These are phyloP conservation scores for Saksenaea vasiformis DNA, from an alignment of 371 early-diverging fungal species.

Conservation along the genomic window DNA sequence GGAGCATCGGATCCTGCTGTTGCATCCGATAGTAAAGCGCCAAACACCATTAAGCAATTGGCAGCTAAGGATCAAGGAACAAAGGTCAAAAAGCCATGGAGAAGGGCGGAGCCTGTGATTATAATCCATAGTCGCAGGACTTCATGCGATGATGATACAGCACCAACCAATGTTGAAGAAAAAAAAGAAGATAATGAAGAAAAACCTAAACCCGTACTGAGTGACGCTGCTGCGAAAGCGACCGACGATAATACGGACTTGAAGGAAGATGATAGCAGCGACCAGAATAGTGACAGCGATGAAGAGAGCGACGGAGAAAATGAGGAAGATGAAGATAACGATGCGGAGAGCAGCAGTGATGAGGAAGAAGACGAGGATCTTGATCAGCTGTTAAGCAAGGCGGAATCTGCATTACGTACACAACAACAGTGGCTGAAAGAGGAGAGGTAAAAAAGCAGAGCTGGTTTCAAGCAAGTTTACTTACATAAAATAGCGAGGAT, in stretches of 20 bases:
- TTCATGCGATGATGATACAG: background rate
- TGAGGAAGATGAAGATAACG: background rate
- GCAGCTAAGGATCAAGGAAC: background rate
- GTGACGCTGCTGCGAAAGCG: background rate
- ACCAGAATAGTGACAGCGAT: slow-evolving; percentile 7
- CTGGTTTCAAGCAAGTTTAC: slow-evolving; percentile 14
- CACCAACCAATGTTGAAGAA: background rate
- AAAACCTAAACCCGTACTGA: background rate
- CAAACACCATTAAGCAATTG: background rate
- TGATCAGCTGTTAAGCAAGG: slow-evolving; percentile 49
- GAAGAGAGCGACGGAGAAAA: slow-evolving; percentile 16
- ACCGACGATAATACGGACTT: background rate
- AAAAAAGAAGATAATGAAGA: background rate
- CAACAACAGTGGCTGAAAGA: slow-evolving; percentile 28
- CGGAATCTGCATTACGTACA: slow-evolving; percentile 40
- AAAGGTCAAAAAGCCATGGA: background rate
- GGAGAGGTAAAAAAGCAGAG: slow-evolving; percentile 21
- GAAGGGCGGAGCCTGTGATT: background rate
- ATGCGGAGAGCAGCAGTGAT: background rate
- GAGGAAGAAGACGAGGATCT: slow-evolving; percentile 44
- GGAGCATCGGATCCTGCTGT: too few species aligned
- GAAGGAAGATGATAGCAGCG: slow-evolving; percentile 9
- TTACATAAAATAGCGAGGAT: background rate
- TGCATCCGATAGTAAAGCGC: too few species aligned
- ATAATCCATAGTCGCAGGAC: background rate